Evolutionary conservation across 2,329 filamentous ascomycete genomes (phyloP), one percentile per base, ranked within the genome.

Genomic region (Raffaelea ambrosiae): DNA sequence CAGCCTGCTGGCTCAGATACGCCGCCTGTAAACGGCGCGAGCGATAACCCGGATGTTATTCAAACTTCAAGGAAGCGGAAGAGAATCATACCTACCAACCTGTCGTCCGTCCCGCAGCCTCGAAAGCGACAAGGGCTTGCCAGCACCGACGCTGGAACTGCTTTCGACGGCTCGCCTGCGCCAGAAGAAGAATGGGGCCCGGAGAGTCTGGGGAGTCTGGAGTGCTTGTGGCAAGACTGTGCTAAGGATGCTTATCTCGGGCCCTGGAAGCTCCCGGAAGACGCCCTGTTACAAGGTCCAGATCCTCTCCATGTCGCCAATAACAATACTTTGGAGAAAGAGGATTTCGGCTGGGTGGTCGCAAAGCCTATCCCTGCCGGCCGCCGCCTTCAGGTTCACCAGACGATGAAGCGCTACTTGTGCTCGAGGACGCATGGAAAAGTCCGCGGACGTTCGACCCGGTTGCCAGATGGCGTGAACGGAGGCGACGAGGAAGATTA

Each of bases 341-440:
- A 18, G 10, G 39, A 38, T 9, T 55, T 55, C 31, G 21, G 47
- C 31, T 55, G 53, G 53, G 31, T 33, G 1, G 19, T 9, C 4
- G 18, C 47, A 1, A 18, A 57, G 13, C 47, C 48, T 2, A 56
- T 72, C 1, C 67, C 71, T 2, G 59, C 61, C 5, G 75, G 73
- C 0, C 69, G 66, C 29, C 66, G 70, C 39, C 55, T 68, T 2
- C 73, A 70, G 46, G 67, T 73, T 3, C 56, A 70, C 47, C 60
- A 55, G 5, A 55, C 61, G 1, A 65, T 77, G 53, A 70, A 63
- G 51, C 61, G 61, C 22, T 62, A 70, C 23, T 57, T 78, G 3
- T 46, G 31, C 10, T 51, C 53, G 8, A 31, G 29, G 29, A 19
- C 35, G n/a, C 8, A 48, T 16, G n/a, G 21, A 19, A 20, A 23